Conservation (phyloP, 2,329 filamentous ascomycete genomes). For the Microdochium paspali region DNA sequence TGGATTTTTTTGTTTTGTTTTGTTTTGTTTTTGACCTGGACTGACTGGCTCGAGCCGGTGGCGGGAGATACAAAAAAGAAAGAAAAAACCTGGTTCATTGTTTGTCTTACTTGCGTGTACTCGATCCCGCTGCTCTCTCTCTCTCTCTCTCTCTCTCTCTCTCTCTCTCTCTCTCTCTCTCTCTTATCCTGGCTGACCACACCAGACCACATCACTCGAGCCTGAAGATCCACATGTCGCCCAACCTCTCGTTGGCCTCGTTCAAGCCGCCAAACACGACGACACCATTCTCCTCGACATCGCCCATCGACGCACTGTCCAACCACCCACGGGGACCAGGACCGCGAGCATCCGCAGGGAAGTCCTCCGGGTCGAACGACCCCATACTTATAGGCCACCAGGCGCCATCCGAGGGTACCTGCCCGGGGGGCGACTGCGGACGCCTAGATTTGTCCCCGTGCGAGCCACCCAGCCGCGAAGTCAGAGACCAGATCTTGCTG, state of each 20-base stretch:
- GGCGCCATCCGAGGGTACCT: slow-evolving; percentile 45
- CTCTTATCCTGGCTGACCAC: background rate
- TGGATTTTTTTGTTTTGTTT: too few species aligned
- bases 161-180: too few species aligned
- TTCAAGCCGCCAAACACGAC: slow-evolving; percentile 52
- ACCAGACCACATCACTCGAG: slow-evolving; percentile 23
- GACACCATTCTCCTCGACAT: slow-evolving; percentile 50
- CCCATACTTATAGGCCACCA: slow-evolving; percentile 41
- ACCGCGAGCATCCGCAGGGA: slow-evolving; percentile 28
- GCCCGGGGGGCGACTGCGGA: slow-evolving; percentile 33
- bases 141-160: too few species aligned
- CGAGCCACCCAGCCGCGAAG: background rate
- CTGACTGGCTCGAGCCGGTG: too few species aligned
- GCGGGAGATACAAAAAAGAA: too few species aligned
- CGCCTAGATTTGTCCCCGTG: background rate
- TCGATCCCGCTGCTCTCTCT: too few species aligned
- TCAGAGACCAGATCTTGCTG: background rate
- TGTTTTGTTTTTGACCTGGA: too few species aligned
- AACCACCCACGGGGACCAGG: slow-evolving; percentile 49
- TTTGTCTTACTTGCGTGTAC: too few species aligned
- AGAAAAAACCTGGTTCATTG: too few species aligned
- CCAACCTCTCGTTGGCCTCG: slow-evolving; percentile 38
- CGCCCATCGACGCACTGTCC: slow-evolving; percentile 43
- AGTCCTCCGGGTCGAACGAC: slow-evolving; percentile 43
- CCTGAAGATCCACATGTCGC: slow-evolving; percentile 56